These are phyloP conservation scores for Syzygium grande DNA, from an alignment of 345 rosid genomes.

Conservation along the genomic window DNA sequence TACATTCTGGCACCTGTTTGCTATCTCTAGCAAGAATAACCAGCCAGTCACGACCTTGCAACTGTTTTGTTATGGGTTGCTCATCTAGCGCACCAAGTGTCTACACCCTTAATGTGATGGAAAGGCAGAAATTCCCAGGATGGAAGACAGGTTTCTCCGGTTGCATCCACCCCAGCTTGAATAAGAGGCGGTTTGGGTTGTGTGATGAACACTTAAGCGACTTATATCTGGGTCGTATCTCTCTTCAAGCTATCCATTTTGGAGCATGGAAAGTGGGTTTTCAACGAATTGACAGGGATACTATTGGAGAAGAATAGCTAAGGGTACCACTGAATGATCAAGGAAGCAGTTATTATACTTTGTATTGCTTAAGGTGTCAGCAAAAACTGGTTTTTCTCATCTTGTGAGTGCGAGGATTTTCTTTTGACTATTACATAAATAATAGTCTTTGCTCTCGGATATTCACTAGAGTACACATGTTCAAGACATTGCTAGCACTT, in stretches of 20 bases:
- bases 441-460: background rate
- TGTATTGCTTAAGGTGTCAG: background rate
- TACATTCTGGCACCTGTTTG: conserved; percentile 53
- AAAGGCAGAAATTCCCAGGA: conserved; percentile 85
- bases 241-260: conserved; percentile 77
- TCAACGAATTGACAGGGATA: background rate
- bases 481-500: background rate
- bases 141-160: conserved; percentile 89
- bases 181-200: conserved; percentile 66
- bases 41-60: conserved; percentile 64
- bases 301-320: background rate
- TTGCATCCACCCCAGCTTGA: conserved; percentile 81
- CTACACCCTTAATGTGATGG: conserved; percentile 79
- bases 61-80: conserved; percentile 73
- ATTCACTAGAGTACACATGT: background rate
- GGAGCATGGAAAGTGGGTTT: conserved; percentile 43
- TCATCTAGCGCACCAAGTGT: conserved; percentile 57
- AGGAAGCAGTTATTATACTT: background rate
- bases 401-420: background rate
- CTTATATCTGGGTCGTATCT: conserved; percentile 61
- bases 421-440: background rate
- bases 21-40: conserved; percentile 66
- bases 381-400: background rate
- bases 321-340: background rate
- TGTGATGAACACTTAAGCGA: conserved; percentile 68